A percentile compares a stretch with the other conserved stretches of the same genome.
Conservation (phyloP, 2,329 filamentous ascomycete genomes). For the Colletotrichum eremochloae region DNA sequence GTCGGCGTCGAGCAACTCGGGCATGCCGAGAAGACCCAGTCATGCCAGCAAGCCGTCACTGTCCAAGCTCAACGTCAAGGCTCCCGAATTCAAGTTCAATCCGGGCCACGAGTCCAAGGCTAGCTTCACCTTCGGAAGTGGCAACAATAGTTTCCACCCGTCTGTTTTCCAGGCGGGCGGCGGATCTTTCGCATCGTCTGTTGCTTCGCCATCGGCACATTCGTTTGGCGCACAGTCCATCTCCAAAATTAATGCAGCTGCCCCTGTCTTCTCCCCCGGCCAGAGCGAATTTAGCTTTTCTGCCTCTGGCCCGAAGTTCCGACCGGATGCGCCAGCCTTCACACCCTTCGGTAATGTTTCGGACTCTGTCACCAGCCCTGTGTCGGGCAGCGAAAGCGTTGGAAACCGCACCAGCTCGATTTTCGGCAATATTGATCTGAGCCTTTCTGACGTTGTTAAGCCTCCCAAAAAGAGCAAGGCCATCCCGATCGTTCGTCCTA, state of each 20-base stretch:
- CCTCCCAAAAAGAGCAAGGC: slow-evolving; percentile 83
- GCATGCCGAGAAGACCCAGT: slow-evolving; percentile 58
- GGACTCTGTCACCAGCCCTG: slow-evolving; percentile 61
- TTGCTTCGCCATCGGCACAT: slow-evolving; percentile 51
- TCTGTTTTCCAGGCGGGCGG: slow-evolving; percentile 58
- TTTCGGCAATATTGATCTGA: slow-evolving; percentile 78
- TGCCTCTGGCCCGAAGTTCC: slow-evolving; percentile 75
- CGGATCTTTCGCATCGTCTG: slow-evolving; percentile 50
- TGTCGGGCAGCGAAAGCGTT: slow-evolving; percentile 60
- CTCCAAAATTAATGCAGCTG: slow-evolving; percentile 75
- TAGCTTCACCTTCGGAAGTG: slow-evolving; percentile 64
- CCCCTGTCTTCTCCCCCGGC: slow-evolving; percentile 78
- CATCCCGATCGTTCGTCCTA: slow-evolving; percentile 81
- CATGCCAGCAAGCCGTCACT: slow-evolving; percentile 78
- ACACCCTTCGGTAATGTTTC: slow-evolving; percentile 70
- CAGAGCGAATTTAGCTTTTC: slow-evolving; percentile 78
- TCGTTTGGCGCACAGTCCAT: slow-evolving; percentile 58
- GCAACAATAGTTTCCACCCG: slow-evolving; percentile 61
- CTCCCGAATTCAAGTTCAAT: slow-evolving; percentile 88
- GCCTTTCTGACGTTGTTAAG: slow-evolving; percentile 72
- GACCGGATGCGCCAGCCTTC: slow-evolving; percentile 82
- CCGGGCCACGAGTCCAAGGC: slow-evolving; percentile 66
- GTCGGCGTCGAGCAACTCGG: slow-evolving; percentile 54
- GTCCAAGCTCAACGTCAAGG: slow-evolving; percentile 88
- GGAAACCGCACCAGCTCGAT: slow-evolving; percentile 66